Conservation (phyloP, 148 eudicot species). For the Fagopyrum esculentum region DNA sequence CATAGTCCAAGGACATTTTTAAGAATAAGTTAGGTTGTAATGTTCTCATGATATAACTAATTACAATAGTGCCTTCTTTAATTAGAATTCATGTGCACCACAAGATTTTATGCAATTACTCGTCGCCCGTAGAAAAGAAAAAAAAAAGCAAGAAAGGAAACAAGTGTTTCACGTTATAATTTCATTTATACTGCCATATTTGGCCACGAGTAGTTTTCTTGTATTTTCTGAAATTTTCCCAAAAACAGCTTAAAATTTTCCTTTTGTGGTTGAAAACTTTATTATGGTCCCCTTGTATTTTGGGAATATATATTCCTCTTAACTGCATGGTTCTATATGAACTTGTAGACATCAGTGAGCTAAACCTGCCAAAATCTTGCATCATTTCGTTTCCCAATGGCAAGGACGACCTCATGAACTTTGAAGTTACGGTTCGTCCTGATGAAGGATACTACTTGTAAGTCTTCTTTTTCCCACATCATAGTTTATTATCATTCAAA, state of each 20-base stretch:
- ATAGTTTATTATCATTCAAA: not conserved
- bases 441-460: constrained; percentile 82
- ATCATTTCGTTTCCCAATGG: constrained; percentile 68
- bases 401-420: constrained; percentile 80
- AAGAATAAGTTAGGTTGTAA: too few species aligned
- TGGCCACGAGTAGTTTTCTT: not conserved
- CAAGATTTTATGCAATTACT: too few species aligned
- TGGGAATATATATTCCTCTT: not conserved
- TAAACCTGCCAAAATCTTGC: constrained; percentile 70
- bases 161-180: not conserved
- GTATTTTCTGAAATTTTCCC: not conserved
- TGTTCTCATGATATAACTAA: too few species aligned
- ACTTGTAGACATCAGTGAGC: constrained; percentile 70
- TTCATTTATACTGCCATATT: not conserved
- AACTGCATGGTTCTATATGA: not conserved
- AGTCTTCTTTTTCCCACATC: constrained; percentile 15
- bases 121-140: too few species aligned
- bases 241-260: too few species aligned
- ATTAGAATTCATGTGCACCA: too few species aligned
- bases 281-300: not conserved
- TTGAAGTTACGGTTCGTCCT: constrained; percentile 74
- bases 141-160: not conserved
- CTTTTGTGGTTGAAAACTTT: not conserved
- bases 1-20: too few species aligned
- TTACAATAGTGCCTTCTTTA: too few species aligned